These are phyloP conservation scores for Colletotrichum endophyticum DNA, from an alignment of 2,329 filamentous ascomycete genomes.

Conservation along the genomic window DNA sequence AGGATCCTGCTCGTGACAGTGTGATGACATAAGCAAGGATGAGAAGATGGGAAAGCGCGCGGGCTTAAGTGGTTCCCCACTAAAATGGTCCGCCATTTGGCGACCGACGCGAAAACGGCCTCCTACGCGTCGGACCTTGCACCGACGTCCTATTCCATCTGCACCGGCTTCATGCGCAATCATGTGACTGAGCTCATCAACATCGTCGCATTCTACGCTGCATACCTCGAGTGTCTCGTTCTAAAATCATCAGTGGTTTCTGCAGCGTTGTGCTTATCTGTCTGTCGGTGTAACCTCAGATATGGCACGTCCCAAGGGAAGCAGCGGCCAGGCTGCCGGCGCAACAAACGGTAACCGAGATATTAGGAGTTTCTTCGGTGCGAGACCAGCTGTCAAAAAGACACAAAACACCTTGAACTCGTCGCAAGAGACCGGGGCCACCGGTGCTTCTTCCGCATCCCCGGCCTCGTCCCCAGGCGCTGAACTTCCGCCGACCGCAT, in stretches of 20 bases:
- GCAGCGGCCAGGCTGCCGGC: background rate
- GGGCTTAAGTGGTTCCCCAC: conserved; percentile 8
- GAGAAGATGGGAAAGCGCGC: background rate
- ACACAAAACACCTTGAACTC: background rate
- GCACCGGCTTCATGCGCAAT: background rate
- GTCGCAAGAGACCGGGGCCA: background rate
- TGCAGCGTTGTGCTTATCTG: background rate
- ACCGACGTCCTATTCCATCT: background rate
- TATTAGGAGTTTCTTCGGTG: conserved; percentile 13
- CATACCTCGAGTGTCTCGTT: background rate
- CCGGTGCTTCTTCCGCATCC: background rate
- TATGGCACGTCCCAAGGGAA: conserved; percentile 11
- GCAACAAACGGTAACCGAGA: background rate
- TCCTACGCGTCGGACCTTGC: conserved; percentile 9
- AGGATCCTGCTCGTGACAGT: background rate
- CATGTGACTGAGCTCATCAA: conserved; percentile 1
- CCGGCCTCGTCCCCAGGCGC: background rate
- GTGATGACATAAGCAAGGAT: background rate
- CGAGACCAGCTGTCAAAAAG: background rate
- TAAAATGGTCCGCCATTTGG: background rate
- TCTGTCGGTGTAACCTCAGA: background rate
- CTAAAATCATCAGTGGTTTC: background rate
- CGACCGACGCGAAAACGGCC: conserved; percentile 10
- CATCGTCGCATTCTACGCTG: background rate
- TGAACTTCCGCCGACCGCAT: background rate